A percentile compares a stretch with the other conserved stretches of the same genome.
Conservation (phyloP, 306 rosid genomes). For the Luffa acutangula region DNA sequence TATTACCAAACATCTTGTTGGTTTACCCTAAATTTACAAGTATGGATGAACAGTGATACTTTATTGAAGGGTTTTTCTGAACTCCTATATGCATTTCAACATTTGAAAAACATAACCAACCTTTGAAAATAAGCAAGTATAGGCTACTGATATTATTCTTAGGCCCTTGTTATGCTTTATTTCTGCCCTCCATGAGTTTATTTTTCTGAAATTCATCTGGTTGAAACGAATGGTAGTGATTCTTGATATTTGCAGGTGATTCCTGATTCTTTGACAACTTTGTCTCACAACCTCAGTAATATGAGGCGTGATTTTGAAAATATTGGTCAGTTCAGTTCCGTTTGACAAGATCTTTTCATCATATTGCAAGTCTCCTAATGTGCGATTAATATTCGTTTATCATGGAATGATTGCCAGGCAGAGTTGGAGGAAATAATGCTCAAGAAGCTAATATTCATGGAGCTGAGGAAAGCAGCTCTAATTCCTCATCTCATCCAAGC, state of each 20-base stretch:
- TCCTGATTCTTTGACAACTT: constrained; percentile 89
- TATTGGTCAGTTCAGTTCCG: constrained; percentile 42
- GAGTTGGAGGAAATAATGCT: constrained; percentile 41
- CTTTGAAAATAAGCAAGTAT: background rate
- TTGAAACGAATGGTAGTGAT: constrained; percentile 3
- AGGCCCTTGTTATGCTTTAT: background rate
- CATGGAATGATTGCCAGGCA: constrained; percentile 36
- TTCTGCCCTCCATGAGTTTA: background rate
- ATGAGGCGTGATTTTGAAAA: constrained; percentile 57
- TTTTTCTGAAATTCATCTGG: background rate
- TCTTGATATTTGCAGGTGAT: constrained; percentile 53
- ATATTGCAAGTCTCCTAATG: constrained; percentile 1
- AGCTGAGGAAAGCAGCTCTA: constrained; percentile 37
- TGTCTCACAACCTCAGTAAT: constrained; percentile 59
- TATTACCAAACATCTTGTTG: background rate
- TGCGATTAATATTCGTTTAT: background rate
- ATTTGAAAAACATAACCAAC: background rate
- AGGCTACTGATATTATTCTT: background rate
- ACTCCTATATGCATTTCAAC: background rate
- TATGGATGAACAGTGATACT: background rate
- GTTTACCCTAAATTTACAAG: background rate
- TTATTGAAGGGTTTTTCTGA: background rate
- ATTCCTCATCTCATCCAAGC: constrained; percentile 27
- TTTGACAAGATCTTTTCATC: constrained; percentile 14
- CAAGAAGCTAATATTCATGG: constrained; percentile 30